Conservation (phyloP, 495 filamentous ascomycete genomes). For the Astrocystis sublimbata region DNA sequence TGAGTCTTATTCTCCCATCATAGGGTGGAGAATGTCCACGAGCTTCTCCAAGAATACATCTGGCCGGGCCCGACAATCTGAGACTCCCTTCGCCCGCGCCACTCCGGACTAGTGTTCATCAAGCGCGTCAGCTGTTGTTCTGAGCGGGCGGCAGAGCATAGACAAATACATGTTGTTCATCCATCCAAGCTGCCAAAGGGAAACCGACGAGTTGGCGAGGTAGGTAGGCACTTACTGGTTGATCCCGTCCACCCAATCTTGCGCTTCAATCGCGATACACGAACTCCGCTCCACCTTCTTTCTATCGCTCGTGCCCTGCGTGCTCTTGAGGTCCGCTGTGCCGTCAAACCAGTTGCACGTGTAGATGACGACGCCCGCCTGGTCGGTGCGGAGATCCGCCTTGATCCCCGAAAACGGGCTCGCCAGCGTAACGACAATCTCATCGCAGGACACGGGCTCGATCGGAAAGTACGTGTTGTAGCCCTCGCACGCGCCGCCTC, state of each 20-base stretch:
- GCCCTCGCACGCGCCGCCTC: slow-evolving; percentile 64
- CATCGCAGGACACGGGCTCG: slow-evolving; percentile 60
- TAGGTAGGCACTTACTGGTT: slow-evolving; percentile 63
- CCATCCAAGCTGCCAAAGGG: neutral
- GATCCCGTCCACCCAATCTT: slow-evolving; percentile 75
- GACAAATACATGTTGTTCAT: neutral
- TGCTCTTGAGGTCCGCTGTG: slow-evolving; percentile 55
- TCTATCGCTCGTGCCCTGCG: slow-evolving; percentile 57
- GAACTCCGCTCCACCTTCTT: slow-evolving; percentile 56
- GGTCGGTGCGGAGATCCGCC: slow-evolving; percentile 69
- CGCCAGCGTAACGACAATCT: slow-evolving; percentile 58
- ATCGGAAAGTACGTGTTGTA: slow-evolving; percentile 79
- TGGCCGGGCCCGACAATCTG: slow-evolving; percentile 61
- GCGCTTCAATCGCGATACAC: slow-evolving; percentile 63
- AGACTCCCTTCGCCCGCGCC: slow-evolving; percentile 59
- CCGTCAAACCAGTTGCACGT: slow-evolving; percentile 72
- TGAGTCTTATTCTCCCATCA: slow-evolving; percentile 8
- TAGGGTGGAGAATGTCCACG: slow-evolving; percentile 48
- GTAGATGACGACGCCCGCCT: slow-evolving; percentile 71
- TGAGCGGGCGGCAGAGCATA: neutral
- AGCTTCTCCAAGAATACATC: slow-evolving; percentile 50
- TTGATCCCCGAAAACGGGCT: slow-evolving; percentile 66
- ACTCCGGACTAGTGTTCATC: slow-evolving; percentile 58
- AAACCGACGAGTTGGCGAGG: too few relatives aligned
- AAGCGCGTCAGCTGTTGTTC: slow-evolving; percentile 22